A percentile compares a stretch with the other conserved stretches of the same genome.
Evolutionary conservation across 495 filamentous ascomycete genomes (phyloP).

Genomic region (Aspergillus conjunctus): DNA sequence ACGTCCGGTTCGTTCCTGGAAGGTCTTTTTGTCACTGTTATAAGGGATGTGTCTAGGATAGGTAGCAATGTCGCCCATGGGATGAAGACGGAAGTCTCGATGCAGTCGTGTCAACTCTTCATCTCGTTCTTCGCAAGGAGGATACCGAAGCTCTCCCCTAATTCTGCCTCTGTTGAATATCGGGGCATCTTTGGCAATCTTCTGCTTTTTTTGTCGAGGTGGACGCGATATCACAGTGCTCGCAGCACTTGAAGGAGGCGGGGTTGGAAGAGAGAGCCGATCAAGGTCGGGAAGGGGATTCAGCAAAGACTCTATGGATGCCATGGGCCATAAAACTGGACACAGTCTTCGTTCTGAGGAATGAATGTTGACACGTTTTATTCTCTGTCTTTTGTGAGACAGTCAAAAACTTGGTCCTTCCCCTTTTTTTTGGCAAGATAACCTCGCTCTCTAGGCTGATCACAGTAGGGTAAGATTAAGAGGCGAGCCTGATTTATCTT

Average conservation of each 20-base stretch:
- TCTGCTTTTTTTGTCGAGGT: slow-evolving; percentile 44
- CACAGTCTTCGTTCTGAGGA: not conserved
- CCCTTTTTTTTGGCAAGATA: not conserved
- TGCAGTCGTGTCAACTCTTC: slow-evolving; percentile 57
- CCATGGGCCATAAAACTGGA: slow-evolving; percentile 15
- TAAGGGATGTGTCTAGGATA: slow-evolving; percentile 85
- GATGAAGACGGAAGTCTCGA: slow-evolving; percentile 62
- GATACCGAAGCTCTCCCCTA: slow-evolving; percentile 65
- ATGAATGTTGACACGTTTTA: not conserved
- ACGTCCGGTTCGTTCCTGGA: slow-evolving; percentile 79
- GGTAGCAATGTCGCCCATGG: slow-evolving; percentile 66
- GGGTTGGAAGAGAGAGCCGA: slow-evolving; percentile 18
- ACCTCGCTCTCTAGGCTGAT: not conserved
- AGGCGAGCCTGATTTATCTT: slow-evolving; percentile 17
- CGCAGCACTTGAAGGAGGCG: slow-evolving; percentile 23
- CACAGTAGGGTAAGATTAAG: slow-evolving; percentile 9
- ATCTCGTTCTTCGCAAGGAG: slow-evolving; percentile 65
- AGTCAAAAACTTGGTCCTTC: too few relatives aligned
- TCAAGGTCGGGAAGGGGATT: slow-evolving; percentile 25
- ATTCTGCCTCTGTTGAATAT: slow-evolving; percentile 58
- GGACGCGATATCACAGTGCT: slow-evolving; percentile 22
- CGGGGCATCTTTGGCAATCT: slow-evolving; percentile 61
- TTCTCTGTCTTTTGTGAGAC: slow-evolving; percentile 9
- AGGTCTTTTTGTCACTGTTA: slow-evolving; percentile 87
- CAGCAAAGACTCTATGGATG: slow-evolving; percentile 31